Conservation (phyloP, 2,329 filamentous ascomycete genomes). For the Trichoderma koningiopsis region DNA sequence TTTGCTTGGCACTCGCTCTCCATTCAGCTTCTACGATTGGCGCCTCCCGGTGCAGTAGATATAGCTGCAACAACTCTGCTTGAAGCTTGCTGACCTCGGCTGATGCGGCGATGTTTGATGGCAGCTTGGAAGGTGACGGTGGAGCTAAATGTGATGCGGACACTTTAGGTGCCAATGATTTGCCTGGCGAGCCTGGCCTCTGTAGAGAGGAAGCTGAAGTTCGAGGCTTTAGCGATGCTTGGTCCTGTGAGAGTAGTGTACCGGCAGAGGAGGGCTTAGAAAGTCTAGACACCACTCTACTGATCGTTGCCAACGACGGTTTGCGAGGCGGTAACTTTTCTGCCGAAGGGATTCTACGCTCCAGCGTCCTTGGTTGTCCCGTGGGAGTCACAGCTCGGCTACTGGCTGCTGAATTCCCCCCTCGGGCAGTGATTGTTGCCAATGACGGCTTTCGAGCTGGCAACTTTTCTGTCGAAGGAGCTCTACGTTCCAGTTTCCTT, state of each 20-base stretch:
- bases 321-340: conserved; percentile 19
- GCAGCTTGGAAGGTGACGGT: conserved; percentile 62
- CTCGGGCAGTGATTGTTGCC: conserved; percentile 8
- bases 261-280: conserved; percentile 18
- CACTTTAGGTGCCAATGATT: conserved; percentile 62
- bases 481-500: conserved; percentile 27
- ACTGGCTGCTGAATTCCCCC: conserved; percentile 9
- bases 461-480: conserved; percentile 27
- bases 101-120: conserved; percentile 60
- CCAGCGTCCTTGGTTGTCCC: conserved; percentile 5
- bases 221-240: conserved; percentile 43
- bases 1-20: conserved; percentile 56
- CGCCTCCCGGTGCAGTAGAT: conserved; percentile 62
- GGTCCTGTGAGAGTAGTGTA: conserved; percentile 26
- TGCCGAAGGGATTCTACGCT: conserved; percentile 30
- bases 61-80: conserved; percentile 66
- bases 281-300: conserved; percentile 4
- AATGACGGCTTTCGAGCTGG: conserved; percentile 27
- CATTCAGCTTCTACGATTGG: conserved; percentile 50
- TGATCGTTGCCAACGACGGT: conserved; percentile 25
- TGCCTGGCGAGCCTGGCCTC: conserved; percentile 68
- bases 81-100: conserved; percentile 62
- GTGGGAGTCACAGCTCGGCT: conserved; percentile 19
- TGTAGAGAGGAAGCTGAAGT: conserved; percentile 65
- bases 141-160: conserved; percentile 61